Percentiles rank a stretch among this genome's conserved stretches.
Conservation (phyloP, 371 early-diverging fungal species). For the Mortierella sp. region DNA sequence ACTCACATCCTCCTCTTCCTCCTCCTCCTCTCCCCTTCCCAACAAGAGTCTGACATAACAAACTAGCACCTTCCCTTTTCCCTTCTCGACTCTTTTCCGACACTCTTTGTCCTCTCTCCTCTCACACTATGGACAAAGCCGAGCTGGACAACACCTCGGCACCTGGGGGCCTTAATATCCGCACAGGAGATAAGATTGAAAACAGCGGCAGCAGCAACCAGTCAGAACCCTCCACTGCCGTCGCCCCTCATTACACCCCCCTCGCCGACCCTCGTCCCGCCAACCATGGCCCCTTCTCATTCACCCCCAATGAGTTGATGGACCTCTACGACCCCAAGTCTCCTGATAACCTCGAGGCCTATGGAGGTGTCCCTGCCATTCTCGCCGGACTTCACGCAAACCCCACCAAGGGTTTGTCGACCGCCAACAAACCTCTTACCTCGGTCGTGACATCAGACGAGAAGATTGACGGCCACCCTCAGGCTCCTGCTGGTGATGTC, state of each 20-base stretch:
- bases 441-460: constrained; percentile 36
- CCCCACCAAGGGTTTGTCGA: constrained; percentile 63
- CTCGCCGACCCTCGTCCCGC: constrained; percentile 30
- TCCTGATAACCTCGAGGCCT: constrained; percentile 60
- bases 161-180: not conserved
- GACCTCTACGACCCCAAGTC: constrained; percentile 73
- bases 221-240: constrained; percentile 2
- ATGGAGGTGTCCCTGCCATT: constrained; percentile 67
- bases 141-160: constrained; percentile 25
- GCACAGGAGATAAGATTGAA: not conserved
- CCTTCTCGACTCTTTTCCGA: not conserved
- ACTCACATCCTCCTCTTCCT: not conserved
- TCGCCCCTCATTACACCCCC: constrained; percentile 17
- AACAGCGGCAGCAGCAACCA: constrained; percentile 17
- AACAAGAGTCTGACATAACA: constrained; percentile 6
- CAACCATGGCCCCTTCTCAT: constrained; percentile 67
- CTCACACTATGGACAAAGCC: constrained; percentile 27
- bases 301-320: constrained; percentile 64
- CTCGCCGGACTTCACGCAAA: constrained; percentile 70
- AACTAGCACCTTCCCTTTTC: not conserved
- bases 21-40: not conserved
- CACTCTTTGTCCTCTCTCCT: constrained; percentile 2
- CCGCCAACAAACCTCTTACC: constrained; percentile 30
- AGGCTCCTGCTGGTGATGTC: constrained; percentile 34
- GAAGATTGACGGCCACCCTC: constrained; percentile 16